Percentiles rank a stretch among this genome's conserved stretches.
These are phyloP conservation scores for Pugionium cornutum DNA, from an alignment of 345 rosid species.

Conservation along the genomic window DNA sequence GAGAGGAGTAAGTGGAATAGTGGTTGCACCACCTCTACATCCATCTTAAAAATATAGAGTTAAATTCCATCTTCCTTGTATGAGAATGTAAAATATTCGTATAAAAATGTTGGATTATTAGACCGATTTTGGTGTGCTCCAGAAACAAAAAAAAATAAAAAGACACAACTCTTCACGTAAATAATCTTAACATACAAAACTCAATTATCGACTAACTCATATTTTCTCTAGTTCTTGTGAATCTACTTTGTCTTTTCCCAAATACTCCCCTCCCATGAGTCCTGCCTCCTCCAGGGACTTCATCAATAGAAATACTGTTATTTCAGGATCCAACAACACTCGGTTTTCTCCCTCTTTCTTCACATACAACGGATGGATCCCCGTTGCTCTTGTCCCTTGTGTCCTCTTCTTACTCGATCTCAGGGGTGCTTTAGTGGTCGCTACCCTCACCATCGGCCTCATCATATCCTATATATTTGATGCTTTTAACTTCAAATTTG, in stretches of 20 bases:
- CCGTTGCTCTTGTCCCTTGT: conserved; percentile 76
- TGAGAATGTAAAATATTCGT: too few relatives aligned
- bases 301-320: conserved; percentile 35
- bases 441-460: conserved; percentile 75
- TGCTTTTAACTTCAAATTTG: conserved; percentile 75
- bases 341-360: conserved; percentile 85
- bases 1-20: too few relatives aligned
- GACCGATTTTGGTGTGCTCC: too few relatives aligned
- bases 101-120: too few relatives aligned
- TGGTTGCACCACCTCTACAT: too few relatives aligned
- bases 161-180: too few relatives aligned
- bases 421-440: conserved; percentile 83
- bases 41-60: too few relatives aligned
- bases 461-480: conserved; percentile 93
- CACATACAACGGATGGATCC: conserved; percentile 72
- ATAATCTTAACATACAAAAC: too few relatives aligned
- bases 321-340: conserved; percentile 52
- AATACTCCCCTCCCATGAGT: conserved; percentile 46
- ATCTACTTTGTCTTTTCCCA: conserved; percentile 49
- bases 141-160: too few relatives aligned
- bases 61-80: too few relatives aligned
- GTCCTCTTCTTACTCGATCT: conserved; percentile 94
- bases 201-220: conserved; percentile 38
- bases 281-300: conserved; percentile 47
- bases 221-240: conserved; percentile 49